Percentiles rank a stretch among this genome's conserved stretches.
Evolutionary conservation across 2,329 filamentous ascomycete genomes (phyloP).

Genomic region (Beauveria varroae): DNA sequence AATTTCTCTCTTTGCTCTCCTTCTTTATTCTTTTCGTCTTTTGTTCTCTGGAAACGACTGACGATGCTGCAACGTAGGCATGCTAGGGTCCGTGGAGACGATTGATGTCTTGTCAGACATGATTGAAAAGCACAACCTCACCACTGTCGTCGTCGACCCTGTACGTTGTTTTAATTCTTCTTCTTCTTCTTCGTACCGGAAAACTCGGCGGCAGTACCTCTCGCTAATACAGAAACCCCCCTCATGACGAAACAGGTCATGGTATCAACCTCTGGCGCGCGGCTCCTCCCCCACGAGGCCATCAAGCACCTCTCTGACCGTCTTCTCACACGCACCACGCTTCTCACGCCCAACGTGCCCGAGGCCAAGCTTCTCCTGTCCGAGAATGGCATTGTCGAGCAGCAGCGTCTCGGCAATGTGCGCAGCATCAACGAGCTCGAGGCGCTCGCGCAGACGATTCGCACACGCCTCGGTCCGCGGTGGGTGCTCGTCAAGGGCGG

Average conservation of each 20-base stretch:
- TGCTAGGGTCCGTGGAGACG: constrained; percentile 31
- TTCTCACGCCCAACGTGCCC: constrained; percentile 72
- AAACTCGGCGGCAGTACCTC: too few species aligned
- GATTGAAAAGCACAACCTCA: constrained; percentile 24
- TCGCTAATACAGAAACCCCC: background rate
- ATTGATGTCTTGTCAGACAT: constrained; percentile 27
- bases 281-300: constrained; percentile 59
- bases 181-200: too few species aligned
- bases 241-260: constrained; percentile 58
- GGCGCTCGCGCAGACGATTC: constrained; percentile 57
- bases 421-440: constrained; percentile 59
- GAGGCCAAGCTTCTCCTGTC: constrained; percentile 61
- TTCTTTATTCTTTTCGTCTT: background rate
- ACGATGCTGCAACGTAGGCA: constrained; percentile 20
- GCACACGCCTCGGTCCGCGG: constrained; percentile 56
- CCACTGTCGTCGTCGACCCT: constrained; percentile 30
- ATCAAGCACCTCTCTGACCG: constrained; percentile 49
- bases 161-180: constrained; percentile 17
- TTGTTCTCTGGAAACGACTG: background rate
- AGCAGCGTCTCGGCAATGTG: constrained; percentile 29
- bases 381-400: constrained; percentile 32
- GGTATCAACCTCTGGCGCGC: constrained; percentile 74
- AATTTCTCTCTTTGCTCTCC: constrained; percentile 17
- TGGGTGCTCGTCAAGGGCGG: constrained; percentile 88
- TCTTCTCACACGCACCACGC: constrained; percentile 57